A percentile compares a stretch with the other conserved stretches of the same genome.
Conservation (phyloP, 169 alveolate species). For the Plasmodium blacklocki region DNA sequence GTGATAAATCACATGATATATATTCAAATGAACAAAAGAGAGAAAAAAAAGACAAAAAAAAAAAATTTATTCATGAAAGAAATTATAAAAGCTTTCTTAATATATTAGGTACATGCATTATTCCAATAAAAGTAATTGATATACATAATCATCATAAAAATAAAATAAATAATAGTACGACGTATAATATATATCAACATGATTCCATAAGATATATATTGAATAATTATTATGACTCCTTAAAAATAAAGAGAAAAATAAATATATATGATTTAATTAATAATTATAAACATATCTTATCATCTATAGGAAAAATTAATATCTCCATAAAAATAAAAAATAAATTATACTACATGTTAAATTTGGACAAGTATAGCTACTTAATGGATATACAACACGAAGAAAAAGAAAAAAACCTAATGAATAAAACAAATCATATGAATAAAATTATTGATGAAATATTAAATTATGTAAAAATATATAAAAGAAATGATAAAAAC, state of each 20-base stretch:
- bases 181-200: slow-evolving; percentile 56
- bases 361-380: slow-evolving; percentile 19
- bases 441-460: slow-evolving; percentile 8
- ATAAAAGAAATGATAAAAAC: background rate
- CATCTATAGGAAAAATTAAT: slow-evolving; percentile 52
- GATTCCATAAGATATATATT: slow-evolving; percentile 23
- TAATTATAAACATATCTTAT: slow-evolving; percentile 37
- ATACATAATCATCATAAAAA: background rate
- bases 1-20: too few species aligned
- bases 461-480: slow-evolving; percentile 22
- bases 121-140: slow-evolving; percentile 33
- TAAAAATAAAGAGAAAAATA: slow-evolving; percentile 41
- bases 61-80: slow-evolving; percentile 15
- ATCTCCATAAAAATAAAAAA: slow-evolving; percentile 8
- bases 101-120: slow-evolving; percentile 41
- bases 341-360: background rate
- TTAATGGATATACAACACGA: slow-evolving; percentile 16
- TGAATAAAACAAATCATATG: background rate
- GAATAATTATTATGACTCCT: slow-evolving; percentile 26
- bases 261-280: slow-evolving; percentile 32
- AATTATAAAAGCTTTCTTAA: slow-evolving; percentile 31
- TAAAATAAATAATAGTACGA: background rate
- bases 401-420: background rate
- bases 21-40: background rate
- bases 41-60: background rate